phyloP scores from a whole-genome alignment of 768 basidiomycete species.

The Cytidiella melzeri region DNA sequence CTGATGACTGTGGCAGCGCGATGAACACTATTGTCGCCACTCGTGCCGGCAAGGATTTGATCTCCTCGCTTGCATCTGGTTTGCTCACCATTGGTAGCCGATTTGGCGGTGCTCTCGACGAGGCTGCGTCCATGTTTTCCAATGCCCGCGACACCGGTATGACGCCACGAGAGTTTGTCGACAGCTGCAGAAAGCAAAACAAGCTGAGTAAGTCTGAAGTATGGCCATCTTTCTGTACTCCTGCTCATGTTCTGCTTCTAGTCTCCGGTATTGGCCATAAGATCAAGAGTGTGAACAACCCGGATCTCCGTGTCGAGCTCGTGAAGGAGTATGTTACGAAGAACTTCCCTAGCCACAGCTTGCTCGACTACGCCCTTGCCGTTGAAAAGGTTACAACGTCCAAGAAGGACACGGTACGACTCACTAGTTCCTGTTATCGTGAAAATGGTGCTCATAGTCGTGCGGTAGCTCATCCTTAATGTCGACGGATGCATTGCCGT shows the following conservation, averaged over 20 bases:
- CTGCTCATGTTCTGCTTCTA: constrained; percentile 21
- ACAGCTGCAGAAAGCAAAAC: constrained; percentile 87
- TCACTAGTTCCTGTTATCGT: neutral
- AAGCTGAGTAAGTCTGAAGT: constrained; percentile 66
- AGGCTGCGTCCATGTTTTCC: constrained; percentile 95
- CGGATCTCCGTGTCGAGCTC: constrained; percentile 86
- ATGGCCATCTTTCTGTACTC: neutral
- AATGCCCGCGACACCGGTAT: constrained; percentile 84
- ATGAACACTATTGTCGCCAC: constrained; percentile 99
- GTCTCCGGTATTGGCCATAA: constrained; percentile 99
- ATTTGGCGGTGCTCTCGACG: constrained; percentile 98
- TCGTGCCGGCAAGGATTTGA: constrained; percentile 98
- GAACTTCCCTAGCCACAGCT: constrained; percentile 91
- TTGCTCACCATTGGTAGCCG: constrained; percentile 96
- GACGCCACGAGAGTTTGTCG: constrained; percentile 98
- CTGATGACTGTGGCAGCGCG: constrained; percentile 39
- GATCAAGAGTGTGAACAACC: constrained; percentile 98
- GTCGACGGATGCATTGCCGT: constrained; percentile 95
- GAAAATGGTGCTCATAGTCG: neutral
- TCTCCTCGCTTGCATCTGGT: constrained; percentile 94
- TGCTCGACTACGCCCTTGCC: constrained; percentile 92
- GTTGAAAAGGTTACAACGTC: constrained; percentile 97
- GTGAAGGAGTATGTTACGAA: constrained; percentile 95
- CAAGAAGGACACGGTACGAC: constrained; percentile 89
- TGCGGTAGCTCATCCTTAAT: constrained; percentile 77